phyloP scores from a whole-genome alignment of 345 rosid species.

The Microthlaspi erraticum region DNA sequence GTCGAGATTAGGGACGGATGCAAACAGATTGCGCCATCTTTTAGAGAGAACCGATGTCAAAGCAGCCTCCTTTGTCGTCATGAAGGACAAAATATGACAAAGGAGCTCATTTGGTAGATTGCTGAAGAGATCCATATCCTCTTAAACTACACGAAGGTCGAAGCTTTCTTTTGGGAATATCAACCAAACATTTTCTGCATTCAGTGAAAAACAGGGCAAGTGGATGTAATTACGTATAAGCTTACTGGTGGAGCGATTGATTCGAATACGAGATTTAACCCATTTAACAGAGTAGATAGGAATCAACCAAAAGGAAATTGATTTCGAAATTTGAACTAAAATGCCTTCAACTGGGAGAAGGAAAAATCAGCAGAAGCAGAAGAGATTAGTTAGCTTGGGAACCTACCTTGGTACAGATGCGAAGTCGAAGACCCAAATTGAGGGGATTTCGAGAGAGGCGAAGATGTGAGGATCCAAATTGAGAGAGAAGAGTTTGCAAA shows the following conservation, averaged over 20 bases:
- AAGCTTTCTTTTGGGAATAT: neutral
- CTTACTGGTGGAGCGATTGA: no score
- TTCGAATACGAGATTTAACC: neutral
- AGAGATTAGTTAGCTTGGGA: neutral
- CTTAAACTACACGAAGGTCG: neutral
- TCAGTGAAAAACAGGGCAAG: no score
- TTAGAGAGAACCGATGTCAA: slow-evolving; percentile 2
- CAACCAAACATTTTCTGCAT: neutral
- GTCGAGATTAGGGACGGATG: neutral
- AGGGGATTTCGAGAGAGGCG: neutral
- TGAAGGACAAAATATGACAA: slow-evolving; percentile 1
- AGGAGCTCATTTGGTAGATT: neutral
- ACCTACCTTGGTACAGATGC: neutral
- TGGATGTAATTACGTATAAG: no score
- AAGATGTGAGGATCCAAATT: neutral
- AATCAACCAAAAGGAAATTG: neutral
- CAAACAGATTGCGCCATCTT: slow-evolving; percentile 7
- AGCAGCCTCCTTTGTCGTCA: slow-evolving; percentile 4
- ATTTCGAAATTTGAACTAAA: neutral
- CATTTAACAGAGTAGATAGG: neutral
- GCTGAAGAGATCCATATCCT: neutral
- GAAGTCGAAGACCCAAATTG: neutral
- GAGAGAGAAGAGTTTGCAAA: no score
- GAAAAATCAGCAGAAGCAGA: neutral
- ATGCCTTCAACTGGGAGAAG: neutral